Percentiles rank a stretch among this genome's conserved stretches.
Conservation (phyloP, 257 asterid genomes). For the Vinca minor region DNA sequence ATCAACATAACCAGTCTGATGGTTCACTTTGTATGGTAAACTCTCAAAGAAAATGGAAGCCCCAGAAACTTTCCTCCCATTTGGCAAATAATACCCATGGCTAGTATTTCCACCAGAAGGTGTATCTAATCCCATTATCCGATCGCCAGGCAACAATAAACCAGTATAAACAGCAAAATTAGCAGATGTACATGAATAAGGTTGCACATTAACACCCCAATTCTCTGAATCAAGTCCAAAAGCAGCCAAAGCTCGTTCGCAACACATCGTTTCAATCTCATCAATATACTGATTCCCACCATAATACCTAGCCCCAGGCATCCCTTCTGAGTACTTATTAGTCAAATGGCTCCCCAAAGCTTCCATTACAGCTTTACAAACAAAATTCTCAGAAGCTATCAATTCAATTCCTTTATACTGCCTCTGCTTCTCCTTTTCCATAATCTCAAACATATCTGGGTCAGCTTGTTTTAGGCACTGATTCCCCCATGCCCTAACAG, state of each 20-base stretch:
- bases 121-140: conserved; percentile 89
- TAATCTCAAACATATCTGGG: conserved; percentile 51
- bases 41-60: conserved; percentile 82
- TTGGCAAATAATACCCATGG: conserved; percentile 90
- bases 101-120: conserved; percentile 96
- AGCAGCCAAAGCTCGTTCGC: conserved; percentile 70
- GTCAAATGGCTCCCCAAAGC: conserved; percentile 86
- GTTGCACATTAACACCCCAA: conserved; percentile 95
- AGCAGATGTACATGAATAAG: conserved; percentile 82
- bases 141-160: conserved; percentile 74
- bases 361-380: conserved; percentile 74
- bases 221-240: conserved; percentile 58
- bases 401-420: conserved; percentile 75
- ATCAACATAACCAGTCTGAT: conserved; percentile 71
- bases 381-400: conserved; percentile 84
- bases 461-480: conserved; percentile 58
- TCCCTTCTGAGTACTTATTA: conserved; percentile 79
- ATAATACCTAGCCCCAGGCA: conserved; percentile 71
- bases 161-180: conserved; percentile 87
- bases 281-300: conserved; percentile 83
- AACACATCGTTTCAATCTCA: conserved; percentile 69
- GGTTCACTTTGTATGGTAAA: conserved; percentile 69
- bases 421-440: conserved; percentile 83
- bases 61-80: conserved; percentile 92
- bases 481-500: conserved; percentile 81